phyloP scores from a whole-genome alignment of 78 protist species.

The Dictyostelium brefeldianum region DNA sequence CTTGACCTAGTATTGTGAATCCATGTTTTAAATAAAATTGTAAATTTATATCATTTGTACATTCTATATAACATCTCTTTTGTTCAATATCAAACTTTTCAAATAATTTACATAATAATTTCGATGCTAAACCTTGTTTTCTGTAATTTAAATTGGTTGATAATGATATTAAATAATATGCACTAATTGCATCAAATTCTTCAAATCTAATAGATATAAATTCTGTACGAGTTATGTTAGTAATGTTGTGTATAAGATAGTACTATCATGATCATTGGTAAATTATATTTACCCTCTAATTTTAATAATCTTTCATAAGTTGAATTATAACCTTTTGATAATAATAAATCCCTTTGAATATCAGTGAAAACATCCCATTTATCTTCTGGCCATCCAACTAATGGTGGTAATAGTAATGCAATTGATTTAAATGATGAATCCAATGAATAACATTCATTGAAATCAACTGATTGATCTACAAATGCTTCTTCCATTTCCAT shows the following conservation, averaged over 20 bases:
- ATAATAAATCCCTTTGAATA: conserved; percentile 19
- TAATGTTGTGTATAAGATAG: too few relatives aligned
- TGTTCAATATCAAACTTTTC: conserved; percentile 57
- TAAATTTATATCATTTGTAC: conserved; percentile 20
- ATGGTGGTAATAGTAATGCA: conserved; percentile 39
- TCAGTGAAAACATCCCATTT: conserved; percentile 53
- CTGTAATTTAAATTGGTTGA: conserved; percentile 32
- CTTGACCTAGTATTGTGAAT: conserved; percentile 14
- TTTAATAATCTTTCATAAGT: conserved; percentile 50
- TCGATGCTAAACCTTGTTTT: conserved; percentile 62
- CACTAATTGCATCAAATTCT: conserved; percentile 38
- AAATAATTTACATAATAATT: conserved; percentile 23
- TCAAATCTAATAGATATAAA: conserved; percentile 38
- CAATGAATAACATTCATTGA: conserved; percentile 22
- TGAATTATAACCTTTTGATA: background rate
- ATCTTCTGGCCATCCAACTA: conserved; percentile 66
- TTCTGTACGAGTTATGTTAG: too few relatives aligned
- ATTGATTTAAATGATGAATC: background rate
- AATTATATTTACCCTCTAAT: conserved; percentile 35
- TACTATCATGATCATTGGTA: background rate
- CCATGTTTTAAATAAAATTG: conserved; percentile 32
- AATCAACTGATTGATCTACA: conserved; percentile 39
- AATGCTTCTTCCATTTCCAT: conserved; percentile 47
- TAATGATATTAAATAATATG: conserved; percentile 47
- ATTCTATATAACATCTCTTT: conserved; percentile 56